phyloP scores from a whole-genome alignment of 306 rosid genomes.

The Vigna unguiculata region DNA sequence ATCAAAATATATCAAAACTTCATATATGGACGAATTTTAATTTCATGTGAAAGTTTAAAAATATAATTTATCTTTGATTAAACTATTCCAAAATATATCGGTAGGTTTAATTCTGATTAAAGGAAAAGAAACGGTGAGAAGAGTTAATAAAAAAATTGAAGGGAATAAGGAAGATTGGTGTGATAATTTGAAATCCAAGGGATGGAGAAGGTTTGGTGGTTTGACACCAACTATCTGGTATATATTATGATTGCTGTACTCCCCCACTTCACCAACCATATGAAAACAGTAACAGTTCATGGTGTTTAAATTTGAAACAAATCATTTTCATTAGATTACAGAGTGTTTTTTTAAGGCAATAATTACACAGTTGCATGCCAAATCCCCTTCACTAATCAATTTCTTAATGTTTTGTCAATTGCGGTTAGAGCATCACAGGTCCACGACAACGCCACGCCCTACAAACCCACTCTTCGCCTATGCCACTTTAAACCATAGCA shows the following conservation, averaged over 20 bases:
- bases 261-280: slow-evolving; percentile 63
- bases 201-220: slow-evolving; percentile 58
- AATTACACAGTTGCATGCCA: slow-evolving; percentile 52
- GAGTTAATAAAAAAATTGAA: not conserved
- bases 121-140: not conserved
- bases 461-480: slow-evolving; percentile 63
- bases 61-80: too few species aligned
- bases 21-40: too few species aligned
- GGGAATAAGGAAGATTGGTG: slow-evolving; percentile 40
- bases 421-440: slow-evolving; percentile 49
- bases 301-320: slow-evolving; percentile 44
- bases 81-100: too few species aligned
- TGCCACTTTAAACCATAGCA: slow-evolving; percentile 58
- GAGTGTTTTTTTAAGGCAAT: slow-evolving; percentile 42
- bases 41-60: too few species aligned
- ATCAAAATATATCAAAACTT: too few species aligned
- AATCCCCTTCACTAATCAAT: slow-evolving; percentile 45
- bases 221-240: slow-evolving; percentile 60
- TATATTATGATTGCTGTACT: slow-evolving; percentile 57
- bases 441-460: slow-evolving; percentile 51
- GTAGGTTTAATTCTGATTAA: slow-evolving; percentile 1
- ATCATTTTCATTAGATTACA: slow-evolving; percentile 49
- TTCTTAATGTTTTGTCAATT: slow-evolving; percentile 38
- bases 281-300: slow-evolving; percentile 35
- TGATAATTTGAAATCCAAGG: slow-evolving; percentile 48